Conservation (phyloP, 495 filamentous ascomycete species). For the Halenospora varia region DNA sequence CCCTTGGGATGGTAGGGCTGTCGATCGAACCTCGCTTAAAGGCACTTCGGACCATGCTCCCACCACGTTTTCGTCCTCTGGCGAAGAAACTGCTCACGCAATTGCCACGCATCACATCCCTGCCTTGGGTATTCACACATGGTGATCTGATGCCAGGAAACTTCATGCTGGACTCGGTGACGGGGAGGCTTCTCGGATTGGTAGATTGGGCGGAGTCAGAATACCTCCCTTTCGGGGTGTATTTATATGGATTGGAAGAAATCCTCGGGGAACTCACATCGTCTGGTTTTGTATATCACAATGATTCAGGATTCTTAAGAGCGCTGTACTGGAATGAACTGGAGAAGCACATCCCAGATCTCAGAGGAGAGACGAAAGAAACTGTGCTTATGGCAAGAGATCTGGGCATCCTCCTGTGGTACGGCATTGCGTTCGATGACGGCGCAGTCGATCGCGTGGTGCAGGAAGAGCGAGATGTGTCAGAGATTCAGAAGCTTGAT, state of each 20-base stretch:
- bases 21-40: constrained; percentile 35
- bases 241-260: constrained; percentile 52
- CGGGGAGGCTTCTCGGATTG: constrained; percentile 39
- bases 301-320: constrained; percentile 35
- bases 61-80: constrained; percentile 29
- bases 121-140: constrained; percentile 52
- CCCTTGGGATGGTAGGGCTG: constrained; percentile 29
- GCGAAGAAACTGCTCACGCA: constrained; percentile 29
- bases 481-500: constrained; percentile 43
- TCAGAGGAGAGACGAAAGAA: constrained; percentile 23
- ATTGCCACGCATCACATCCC: constrained; percentile 33
- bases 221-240: constrained; percentile 50
- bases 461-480: constrained; percentile 39
- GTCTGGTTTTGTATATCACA: constrained; percentile 36
- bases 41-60: constrained; percentile 32
- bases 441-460: constrained; percentile 50
- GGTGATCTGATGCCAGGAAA: constrained; percentile 53
- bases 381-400: constrained; percentile 39
- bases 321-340: constrained; percentile 45
- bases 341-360: constrained; percentile 28
- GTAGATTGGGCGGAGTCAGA: constrained; percentile 62
- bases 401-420: constrained; percentile 53
- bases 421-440: constrained; percentile 56
- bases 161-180: constrained; percentile 42
- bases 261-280: constrained; percentile 39